phyloP scores from a whole-genome alignment of 108 stramenopile genomes.

The Schizochytrium sp. region DNA sequence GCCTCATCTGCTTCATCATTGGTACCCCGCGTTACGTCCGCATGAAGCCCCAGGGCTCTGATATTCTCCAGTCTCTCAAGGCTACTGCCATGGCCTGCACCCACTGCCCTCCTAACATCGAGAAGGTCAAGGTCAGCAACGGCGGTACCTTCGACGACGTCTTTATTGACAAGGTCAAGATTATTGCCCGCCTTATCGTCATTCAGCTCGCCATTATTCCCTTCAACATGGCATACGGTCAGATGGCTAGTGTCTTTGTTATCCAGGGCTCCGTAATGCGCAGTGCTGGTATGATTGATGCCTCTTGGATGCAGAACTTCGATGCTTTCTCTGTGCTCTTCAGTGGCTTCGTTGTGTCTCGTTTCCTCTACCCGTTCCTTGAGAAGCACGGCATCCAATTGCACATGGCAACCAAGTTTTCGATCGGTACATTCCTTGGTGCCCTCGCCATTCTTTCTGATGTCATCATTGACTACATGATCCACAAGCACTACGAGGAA shows the following conservation, averaged over 20 bases:
- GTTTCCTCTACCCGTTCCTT: conserved; percentile 79
- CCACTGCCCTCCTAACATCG: conserved; percentile 60
- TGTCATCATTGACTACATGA: conserved; percentile 79
- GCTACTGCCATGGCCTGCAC: conserved; percentile 1
- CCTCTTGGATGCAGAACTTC: conserved; percentile 83
- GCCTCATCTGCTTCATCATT: conserved; percentile 76
- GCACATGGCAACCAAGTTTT: conserved; percentile 85
- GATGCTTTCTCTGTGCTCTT: conserved; percentile 82
- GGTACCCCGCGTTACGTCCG: conserved; percentile 81
- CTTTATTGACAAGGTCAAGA: conserved; percentile 55
- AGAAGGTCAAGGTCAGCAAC: conserved; percentile 28
- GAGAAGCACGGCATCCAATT: conserved; percentile 79
- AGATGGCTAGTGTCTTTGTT: conserved; percentile 87
- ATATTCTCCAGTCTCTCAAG: conserved; percentile 52
- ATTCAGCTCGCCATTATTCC: conserved; percentile 80
- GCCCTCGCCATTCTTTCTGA: conserved; percentile 81
- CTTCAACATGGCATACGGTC: conserved; percentile 86
- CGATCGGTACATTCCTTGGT: conserved; percentile 82
- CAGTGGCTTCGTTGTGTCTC: conserved; percentile 81
- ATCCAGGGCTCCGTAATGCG: conserved; percentile 86
- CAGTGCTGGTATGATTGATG: conserved; percentile 82
- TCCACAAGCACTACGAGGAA: conserved; percentile 75
- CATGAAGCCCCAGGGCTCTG: conserved; percentile 68
- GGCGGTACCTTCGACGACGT: conserved; percentile 19
- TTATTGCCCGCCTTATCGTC: conserved; percentile 73